Base-by-base conservation (phyloP, 768 basidiomycete species). In the Pleurotus tuber-regium region DNA sequence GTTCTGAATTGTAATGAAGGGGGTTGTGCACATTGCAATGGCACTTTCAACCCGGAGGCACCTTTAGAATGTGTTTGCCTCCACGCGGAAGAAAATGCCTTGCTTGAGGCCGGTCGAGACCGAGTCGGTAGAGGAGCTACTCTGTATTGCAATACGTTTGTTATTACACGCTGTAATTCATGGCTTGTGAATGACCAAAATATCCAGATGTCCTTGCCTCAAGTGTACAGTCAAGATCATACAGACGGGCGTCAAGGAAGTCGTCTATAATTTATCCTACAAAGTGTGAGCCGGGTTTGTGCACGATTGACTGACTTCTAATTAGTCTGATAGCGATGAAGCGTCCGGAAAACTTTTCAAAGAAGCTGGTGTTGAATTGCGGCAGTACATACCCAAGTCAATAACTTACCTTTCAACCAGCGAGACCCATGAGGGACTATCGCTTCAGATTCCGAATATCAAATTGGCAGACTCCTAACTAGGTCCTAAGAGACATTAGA, bases 141-240 rank as follows among this genome's bases (percentile, higher is more conserved):
- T n/a, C 64, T 99, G 11, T 99, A 98, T 65, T 99, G 97, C 78
- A 99, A 99, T 63, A 99, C 97, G 94, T 98, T 54, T 57, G 89
- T 67, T 46, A 18, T n/a, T 21, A 10, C 12, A 8, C 14, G 28
- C n/a, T n/a, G n/a, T n/a, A n/a, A n/a, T n/a, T n/a, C n/a, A n/a
- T n/a, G n/a, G n/a, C n/a, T n/a, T n/a, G n/a, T n/a, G n/a, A n/a
- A n/a, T n/a, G 35, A 14, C 35, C n/a, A 25, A 25, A 19, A 33
- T 30, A 48, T 35, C 14, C 62, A 98, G 95, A n/a, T 99, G 97
- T 61, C 97, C 97, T 0, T 99, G 97, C 65, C 74, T 98, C n/a
- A 85, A 81, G 57, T 99, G 97, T 64, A 92, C 95, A 0, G 85
- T 98, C 69, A 98, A 98, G 67, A 98, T 98, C 58, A 94, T 98